A percentile compares a stretch with the other conserved stretches of the same genome.
Evolutionary conservation across 2,329 filamentous ascomycete genomes (phyloP).

Genomic region (Drechmeria coniospora): DNA sequence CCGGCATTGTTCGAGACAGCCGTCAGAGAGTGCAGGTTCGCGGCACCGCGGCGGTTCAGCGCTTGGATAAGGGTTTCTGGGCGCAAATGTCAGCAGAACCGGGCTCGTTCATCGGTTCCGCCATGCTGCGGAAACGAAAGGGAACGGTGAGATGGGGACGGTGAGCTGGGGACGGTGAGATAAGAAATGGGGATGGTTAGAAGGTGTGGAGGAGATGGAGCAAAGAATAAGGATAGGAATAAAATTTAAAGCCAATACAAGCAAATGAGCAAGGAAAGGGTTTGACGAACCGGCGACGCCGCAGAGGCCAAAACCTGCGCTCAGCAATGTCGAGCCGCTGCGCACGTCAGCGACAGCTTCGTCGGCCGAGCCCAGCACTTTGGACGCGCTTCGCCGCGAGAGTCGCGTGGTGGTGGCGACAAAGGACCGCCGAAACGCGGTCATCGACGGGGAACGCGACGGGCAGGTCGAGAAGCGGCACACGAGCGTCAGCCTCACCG

Average conservation of each 20-base stretch:
- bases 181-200: background rate
- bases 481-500: background rate
- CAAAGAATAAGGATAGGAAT: background rate
- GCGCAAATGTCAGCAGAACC: background rate
- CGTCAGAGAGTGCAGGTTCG: slow-evolving; percentile 51
- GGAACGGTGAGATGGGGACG: no score
- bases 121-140: no score
- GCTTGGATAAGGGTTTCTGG: slow-evolving; percentile 57
- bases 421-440: slow-evolving; percentile 3
- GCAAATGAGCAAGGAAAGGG: background rate
- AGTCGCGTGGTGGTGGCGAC: slow-evolving; percentile 2
- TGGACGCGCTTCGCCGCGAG: slow-evolving; percentile 21
- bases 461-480: slow-evolving; percentile 2
- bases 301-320: slow-evolving; percentile 70
- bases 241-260: no score
- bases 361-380: slow-evolving; percentile 41
- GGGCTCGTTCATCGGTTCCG: no score
- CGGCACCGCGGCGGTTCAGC: slow-evolving; percentile 42
- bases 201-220: background rate
- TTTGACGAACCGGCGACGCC: slow-evolving; percentile 47
- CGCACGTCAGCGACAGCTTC: slow-evolving; percentile 56
- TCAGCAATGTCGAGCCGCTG: slow-evolving; percentile 55
- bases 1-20: slow-evolving; percentile 75
- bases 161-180: background rate
- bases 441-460: no score